Conservation (phyloP, 305 asterid genomes). For the Fraxinus latifolia region DNA sequence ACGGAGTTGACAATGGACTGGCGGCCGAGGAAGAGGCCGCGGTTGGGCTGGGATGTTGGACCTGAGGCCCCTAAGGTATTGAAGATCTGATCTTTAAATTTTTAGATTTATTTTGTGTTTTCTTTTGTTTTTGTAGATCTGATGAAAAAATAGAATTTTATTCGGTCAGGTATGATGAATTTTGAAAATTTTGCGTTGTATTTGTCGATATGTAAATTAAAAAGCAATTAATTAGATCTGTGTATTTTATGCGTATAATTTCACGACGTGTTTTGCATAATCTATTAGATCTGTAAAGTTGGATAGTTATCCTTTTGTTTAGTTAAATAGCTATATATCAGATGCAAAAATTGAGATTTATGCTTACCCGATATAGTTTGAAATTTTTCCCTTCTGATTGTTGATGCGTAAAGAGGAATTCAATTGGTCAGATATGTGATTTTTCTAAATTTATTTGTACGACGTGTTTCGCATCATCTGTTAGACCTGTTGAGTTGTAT, state of each 20-base stretch:
- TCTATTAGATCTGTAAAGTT: neutral
- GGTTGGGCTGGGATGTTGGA: slow-evolving; percentile 49
- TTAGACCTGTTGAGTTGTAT: neutral
- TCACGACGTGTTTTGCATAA: neutral
- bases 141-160: neutral
- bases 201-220: neutral
- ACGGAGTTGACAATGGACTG: slow-evolving; percentile 45
- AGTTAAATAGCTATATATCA: neutral
- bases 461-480: neutral
- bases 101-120: slow-evolving; percentile 5
- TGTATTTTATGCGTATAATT: neutral
- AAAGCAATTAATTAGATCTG: neutral
- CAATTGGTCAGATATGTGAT: neutral
- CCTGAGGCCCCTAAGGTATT: slow-evolving; percentile 33
- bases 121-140: slow-evolving; percentile 28
- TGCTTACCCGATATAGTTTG: neutral
- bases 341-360: neutral
- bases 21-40: slow-evolving; percentile 41
- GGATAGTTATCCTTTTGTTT: neutral
- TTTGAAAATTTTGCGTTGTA: neutral
- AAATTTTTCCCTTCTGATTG: neutral
- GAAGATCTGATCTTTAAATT: neutral
- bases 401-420: neutral
- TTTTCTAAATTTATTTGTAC: neutral
- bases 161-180: slow-evolving; percentile 28